phyloP scores from a whole-genome alignment of 2,329 filamentous ascomycete genomes.

The Daldinia eschscholtzii region DNA sequence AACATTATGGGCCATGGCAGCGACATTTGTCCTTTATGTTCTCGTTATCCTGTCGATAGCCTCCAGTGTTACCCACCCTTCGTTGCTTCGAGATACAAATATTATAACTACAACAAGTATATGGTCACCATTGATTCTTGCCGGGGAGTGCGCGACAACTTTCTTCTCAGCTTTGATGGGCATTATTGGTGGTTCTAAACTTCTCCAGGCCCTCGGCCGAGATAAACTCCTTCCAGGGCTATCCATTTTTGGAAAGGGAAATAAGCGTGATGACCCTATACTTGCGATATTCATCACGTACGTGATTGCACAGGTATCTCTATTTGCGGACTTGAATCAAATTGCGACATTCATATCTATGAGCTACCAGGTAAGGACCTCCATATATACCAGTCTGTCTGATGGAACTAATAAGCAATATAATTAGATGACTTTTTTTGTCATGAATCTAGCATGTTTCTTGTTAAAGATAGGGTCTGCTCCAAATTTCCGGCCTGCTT shows the following conservation, averaged over 20 bases:
- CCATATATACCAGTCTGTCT: not conserved
- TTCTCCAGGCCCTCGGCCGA: slow-evolving; percentile 84
- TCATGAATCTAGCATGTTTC: slow-evolving; percentile 90
- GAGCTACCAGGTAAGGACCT: slow-evolving; percentile 77
- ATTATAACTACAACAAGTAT: slow-evolving; percentile 85
- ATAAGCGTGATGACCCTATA: slow-evolving; percentile 76
- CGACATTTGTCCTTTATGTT: slow-evolving; percentile 82
- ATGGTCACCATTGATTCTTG: slow-evolving; percentile 78
- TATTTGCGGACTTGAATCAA: slow-evolving; percentile 86
- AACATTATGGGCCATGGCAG: slow-evolving; percentile 80
- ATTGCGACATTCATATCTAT: slow-evolving; percentile 92
- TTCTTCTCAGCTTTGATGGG: slow-evolving; percentile 92
- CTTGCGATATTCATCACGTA: slow-evolving; percentile 83
- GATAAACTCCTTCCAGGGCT: slow-evolving; percentile 84
- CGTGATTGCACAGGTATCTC: slow-evolving; percentile 79
- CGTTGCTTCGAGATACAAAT: slow-evolving; percentile 80
- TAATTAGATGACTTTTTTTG: slow-evolving; percentile 83
- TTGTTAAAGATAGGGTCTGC: slow-evolving; percentile 87
- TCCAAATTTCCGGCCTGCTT: slow-evolving; percentile 88
- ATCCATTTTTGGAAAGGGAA: slow-evolving; percentile 79
- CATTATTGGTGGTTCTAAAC: slow-evolving; percentile 84
- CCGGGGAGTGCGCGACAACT: slow-evolving; percentile 84
- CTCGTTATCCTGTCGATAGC: slow-evolving; percentile 84
- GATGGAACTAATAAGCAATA: slow-evolving; percentile 20
- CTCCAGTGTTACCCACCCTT: slow-evolving; percentile 78